phyloP scores from a whole-genome alignment of 2,329 filamentous ascomycete genomes.

The Cercospora zeina region DNA sequence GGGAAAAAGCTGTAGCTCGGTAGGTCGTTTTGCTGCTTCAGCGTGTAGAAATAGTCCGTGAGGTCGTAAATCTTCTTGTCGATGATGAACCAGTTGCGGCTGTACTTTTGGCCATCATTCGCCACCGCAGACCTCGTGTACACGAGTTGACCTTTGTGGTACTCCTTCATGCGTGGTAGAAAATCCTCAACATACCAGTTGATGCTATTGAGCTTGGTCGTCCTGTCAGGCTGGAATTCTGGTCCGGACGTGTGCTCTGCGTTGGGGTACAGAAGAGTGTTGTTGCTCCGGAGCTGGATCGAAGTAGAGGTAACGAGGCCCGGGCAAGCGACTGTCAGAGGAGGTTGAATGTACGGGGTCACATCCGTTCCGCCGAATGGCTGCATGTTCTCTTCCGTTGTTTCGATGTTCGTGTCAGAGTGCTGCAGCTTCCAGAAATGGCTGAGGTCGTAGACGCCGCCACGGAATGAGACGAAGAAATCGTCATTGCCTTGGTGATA shows the following conservation, averaged over 20 bases:
- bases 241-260: slow-evolving; percentile 68
- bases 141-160: slow-evolving; percentile 84
- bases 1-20: slow-evolving; percentile 71
- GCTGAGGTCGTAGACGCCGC: slow-evolving; percentile 86
- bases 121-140: slow-evolving; percentile 62
- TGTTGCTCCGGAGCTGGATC: slow-evolving; percentile 66
- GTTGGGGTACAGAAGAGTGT: slow-evolving; percentile 54
- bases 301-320: slow-evolving; percentile 61
- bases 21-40: slow-evolving; percentile 56
- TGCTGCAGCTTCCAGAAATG: slow-evolving; percentile 86
- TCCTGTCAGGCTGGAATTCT: slow-evolving; percentile 54
- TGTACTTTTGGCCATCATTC: slow-evolving; percentile 64
- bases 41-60: slow-evolving; percentile 85
- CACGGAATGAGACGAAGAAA: slow-evolving; percentile 84
- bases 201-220: slow-evolving; percentile 59
- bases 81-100: slow-evolving; percentile 78
- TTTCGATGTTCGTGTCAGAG: slow-evolving; percentile 65
- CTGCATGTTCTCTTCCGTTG: slow-evolving; percentile 68
- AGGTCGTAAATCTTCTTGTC: slow-evolving; percentile 79
- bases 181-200: slow-evolving; percentile 80
- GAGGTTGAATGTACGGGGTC: slow-evolving; percentile 81
- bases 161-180: slow-evolving; percentile 76
- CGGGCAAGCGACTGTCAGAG: slow-evolving; percentile 71
- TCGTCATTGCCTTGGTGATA: slow-evolving; percentile 71
- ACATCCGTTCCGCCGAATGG: slow-evolving; percentile 76